Evolutionary conservation across 257 asterid species (phyloP).

Genomic region (Solanum pinnatisectum): DNA sequence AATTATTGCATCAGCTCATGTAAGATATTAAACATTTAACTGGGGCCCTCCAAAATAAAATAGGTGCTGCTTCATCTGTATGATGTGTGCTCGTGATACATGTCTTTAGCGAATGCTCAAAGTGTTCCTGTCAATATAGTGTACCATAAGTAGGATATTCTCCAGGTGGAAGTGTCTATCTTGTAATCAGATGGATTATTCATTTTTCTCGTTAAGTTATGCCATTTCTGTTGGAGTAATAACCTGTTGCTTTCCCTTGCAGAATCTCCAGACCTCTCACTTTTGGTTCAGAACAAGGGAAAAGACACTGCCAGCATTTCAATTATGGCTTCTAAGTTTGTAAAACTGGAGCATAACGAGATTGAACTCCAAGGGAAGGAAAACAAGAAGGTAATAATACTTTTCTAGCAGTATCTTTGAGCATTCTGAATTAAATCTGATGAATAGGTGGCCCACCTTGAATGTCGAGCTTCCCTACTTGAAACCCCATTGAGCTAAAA

Average conservation of each 20-base stretch:
- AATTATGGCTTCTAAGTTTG: slow-evolving; percentile 56
- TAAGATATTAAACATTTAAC: not conserved
- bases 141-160: not conserved
- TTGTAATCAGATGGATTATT: not conserved
- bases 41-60: not conserved
- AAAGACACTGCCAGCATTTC: slow-evolving; percentile 33
- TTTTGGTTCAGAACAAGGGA: slow-evolving; percentile 73
- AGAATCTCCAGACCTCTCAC: slow-evolving; percentile 80
- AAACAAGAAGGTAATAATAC: slow-evolving; percentile 45
- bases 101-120: not conserved
- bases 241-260: slow-evolving; percentile 15
- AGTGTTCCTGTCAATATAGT: not conserved
- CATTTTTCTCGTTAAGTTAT: not conserved
- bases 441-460: not conserved
- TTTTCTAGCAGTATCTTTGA: not conserved
- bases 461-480: not conserved
- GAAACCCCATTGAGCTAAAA: not conserved
- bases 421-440: not conserved
- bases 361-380: slow-evolving; percentile 56
- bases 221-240: not conserved
- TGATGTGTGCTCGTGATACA: not conserved
- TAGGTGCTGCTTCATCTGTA: not conserved
- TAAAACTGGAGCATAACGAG: slow-evolving; percentile 39
- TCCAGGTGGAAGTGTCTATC: not conserved
- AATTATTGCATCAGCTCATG: not conserved